A percentile compares a stretch with the other conserved stretches of the same genome.
phyloP scores from a whole-genome alignment of 257 asterid genomes.

The Solanum clarkiae region DNA sequence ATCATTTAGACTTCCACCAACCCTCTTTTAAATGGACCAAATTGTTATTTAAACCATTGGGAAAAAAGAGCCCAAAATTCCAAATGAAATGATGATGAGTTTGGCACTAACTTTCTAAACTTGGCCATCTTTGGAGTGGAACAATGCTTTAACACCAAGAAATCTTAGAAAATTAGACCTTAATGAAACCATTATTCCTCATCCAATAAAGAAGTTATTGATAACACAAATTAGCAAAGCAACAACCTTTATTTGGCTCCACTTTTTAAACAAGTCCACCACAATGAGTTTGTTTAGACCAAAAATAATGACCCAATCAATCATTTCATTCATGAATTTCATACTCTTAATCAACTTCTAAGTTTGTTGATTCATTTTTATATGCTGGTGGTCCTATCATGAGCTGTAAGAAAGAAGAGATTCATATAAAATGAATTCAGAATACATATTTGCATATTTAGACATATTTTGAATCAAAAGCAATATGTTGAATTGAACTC shows the following conservation, averaged over 20 bases:
- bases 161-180: slow-evolving; percentile 21
- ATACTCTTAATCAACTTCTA: background rate
- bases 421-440: background rate
- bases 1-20: background rate
- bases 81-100: slow-evolving; percentile 16
- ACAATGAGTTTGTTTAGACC: background rate
- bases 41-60: background rate
- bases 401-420: background rate
- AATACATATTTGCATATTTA: background rate
- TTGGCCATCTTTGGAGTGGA: background rate
- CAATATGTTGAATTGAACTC: background rate
- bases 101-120: slow-evolving; percentile 2
- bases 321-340: background rate
- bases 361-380: background rate
- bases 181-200: slow-evolving; percentile 9
- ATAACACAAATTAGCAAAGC: background rate
- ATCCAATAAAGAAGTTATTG: slow-evolving; percentile 1
- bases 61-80: background rate
- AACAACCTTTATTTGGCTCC: background rate
- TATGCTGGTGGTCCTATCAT: background rate
- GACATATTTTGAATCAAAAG: background rate
- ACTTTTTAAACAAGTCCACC: background rate
- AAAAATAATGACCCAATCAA: background rate
- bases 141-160: slow-evolving; percentile 21
- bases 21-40: background rate